Evolutionary conservation across 768 basidiomycete genomes (phyloP).

Genomic region (Amanita jacksonii): DNA sequence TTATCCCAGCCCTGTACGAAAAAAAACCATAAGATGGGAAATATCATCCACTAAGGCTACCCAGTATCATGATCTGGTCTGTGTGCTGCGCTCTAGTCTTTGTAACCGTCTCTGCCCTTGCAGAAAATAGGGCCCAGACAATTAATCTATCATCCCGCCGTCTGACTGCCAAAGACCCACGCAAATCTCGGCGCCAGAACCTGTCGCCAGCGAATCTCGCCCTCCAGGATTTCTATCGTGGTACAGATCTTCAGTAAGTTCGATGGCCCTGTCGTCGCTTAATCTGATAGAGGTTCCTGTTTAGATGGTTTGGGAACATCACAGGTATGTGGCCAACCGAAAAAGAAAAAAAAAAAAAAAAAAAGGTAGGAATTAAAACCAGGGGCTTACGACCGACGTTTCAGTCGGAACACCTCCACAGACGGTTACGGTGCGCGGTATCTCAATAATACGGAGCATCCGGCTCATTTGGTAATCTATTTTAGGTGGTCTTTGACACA

Average conservation of each 20-base stretch:
- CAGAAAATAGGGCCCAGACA: slow-evolving; percentile 19
- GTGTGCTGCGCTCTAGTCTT: not conserved
- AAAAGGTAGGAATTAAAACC: too few species aligned
- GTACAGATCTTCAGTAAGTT: slow-evolving; percentile 48
- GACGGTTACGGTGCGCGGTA: slow-evolving; percentile 23
- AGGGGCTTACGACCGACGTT: not conserved
- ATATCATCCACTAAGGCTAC: too few species aligned
- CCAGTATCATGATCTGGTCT: too few species aligned
- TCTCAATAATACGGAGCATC: not conserved
- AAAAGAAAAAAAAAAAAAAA: too few species aligned
- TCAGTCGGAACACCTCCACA: slow-evolving; percentile 49
- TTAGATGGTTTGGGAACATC: slow-evolving; percentile 45
- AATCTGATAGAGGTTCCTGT: slow-evolving; percentile 3
- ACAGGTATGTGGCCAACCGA: slow-evolving; percentile 21
- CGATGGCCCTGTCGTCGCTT: slow-evolving; percentile 1
- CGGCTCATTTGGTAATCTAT: slow-evolving; percentile 1
- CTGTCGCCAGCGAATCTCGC: slow-evolving; percentile 32
- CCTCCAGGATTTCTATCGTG: slow-evolving; percentile 42
- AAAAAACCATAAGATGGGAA: too few species aligned
- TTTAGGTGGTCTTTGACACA: slow-evolving; percentile 49
- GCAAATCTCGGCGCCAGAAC: slow-evolving; percentile 22
- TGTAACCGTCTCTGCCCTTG: not conserved
- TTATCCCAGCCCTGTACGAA: too few species aligned
- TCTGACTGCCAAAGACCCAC: slow-evolving; percentile 12
- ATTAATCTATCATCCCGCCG: slow-evolving; percentile 22